Conservation (phyloP, 495 filamentous ascomycete genomes). For the Penicillium paxilli region DNA sequence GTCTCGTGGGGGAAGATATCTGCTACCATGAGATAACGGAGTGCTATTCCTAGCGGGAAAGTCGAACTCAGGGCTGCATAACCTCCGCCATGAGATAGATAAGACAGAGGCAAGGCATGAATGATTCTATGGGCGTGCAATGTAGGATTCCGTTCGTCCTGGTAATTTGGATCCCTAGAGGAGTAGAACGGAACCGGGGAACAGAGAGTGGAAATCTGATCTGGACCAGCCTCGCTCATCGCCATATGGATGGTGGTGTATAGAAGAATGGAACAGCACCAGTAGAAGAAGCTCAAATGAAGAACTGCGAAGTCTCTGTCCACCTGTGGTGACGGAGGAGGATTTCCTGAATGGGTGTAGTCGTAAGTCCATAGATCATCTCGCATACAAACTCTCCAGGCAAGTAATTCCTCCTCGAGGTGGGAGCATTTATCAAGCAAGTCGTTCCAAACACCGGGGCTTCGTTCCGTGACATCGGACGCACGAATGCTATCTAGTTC, state of each 20-base stretch:
- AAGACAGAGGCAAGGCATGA: neutral
- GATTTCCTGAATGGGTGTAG: neutral
- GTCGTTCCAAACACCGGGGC: neutral
- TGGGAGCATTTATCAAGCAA: neutral
- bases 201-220: neutral
- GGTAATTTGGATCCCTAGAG: neutral
- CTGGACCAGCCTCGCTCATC: neutral
- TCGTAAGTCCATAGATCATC: neutral
- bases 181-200: neutral
- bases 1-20: neutral
- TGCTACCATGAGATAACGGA: neutral
- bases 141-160: neutral
- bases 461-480: neutral
- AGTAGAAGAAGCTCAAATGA: neutral
- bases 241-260: neutral
- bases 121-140: neutral
- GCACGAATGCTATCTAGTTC: neutral
- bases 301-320: neutral
- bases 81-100: neutral
- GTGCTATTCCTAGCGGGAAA: neutral
- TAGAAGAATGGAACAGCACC: neutral
- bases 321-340: neutral
- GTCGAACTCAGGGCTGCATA: neutral
- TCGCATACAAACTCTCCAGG: neutral
- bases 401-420: neutral